A percentile compares a stretch with the other conserved stretches of the same genome.
Evolutionary conservation across 2,329 filamentous ascomycete genomes (phyloP).

Genomic region (Coleophoma eucalyptorum): DNA sequence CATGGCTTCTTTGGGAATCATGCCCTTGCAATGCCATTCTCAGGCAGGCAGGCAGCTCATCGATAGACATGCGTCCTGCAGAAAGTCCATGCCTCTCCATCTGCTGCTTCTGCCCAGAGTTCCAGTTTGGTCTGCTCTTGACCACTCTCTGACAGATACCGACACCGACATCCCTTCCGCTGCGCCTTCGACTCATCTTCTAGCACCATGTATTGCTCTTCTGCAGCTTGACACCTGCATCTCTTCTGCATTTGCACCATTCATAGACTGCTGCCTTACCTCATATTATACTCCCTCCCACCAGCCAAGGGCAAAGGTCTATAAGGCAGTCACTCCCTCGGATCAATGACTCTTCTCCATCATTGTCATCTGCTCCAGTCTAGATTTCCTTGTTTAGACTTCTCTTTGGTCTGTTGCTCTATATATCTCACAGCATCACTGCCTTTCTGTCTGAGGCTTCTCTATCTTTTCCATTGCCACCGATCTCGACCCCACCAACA

Average conservation of each 20-base stretch:
- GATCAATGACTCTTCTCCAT: conserved; percentile 26
- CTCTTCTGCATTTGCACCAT: conserved; percentile 14
- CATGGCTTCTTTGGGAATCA: conserved; percentile 1
- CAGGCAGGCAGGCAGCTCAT: not conserved
- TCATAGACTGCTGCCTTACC: conserved; percentile 23
- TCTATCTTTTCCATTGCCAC: conserved; percentile 6
- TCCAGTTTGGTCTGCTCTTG: not conserved
- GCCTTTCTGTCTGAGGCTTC: conserved; percentile 12
- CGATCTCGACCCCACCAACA: conserved; percentile 2
- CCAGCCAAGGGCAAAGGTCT: conserved; percentile 12
- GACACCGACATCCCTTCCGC: conserved; percentile 1
- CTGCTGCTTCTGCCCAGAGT: not conserved
- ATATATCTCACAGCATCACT: conserved; percentile 24
- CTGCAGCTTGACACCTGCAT: conserved; percentile 26
- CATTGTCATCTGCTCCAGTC: conserved; percentile 15
- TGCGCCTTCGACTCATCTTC: conserved; percentile 19
- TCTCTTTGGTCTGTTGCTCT: conserved; percentile 24
- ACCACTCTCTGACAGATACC: not conserved
- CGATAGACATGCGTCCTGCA: no score
- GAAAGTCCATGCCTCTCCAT: not conserved
- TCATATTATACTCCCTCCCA: conserved; percentile 12
- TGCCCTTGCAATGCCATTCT: not conserved
- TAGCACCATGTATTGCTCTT: conserved; percentile 11
- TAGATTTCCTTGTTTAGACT: conserved; percentile 16
- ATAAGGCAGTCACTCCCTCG: conserved; percentile 26